These are phyloP conservation scores for Choiromyces venosus DNA, from an alignment of 495 filamentous ascomycete species.

Conservation along the genomic window DNA sequence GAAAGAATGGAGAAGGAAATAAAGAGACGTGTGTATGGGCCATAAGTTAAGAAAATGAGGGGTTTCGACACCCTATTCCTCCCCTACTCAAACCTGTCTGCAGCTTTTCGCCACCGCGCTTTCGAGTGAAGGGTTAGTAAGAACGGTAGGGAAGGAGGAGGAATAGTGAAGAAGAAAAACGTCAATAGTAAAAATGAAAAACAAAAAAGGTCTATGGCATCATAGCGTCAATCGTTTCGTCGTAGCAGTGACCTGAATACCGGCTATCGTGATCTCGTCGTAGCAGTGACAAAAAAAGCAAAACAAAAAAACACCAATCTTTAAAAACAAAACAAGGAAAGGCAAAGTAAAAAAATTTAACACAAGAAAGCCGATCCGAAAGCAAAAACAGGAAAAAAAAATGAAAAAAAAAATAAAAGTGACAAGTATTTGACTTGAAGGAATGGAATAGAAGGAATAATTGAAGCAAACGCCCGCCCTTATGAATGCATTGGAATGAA, in stretches of 20 bases:
- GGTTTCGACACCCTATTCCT: not conserved
- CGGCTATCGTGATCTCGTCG: slow-evolving; percentile 13
- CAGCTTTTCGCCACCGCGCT: not conserved
- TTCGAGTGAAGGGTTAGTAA: not conserved
- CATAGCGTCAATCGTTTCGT: slow-evolving; percentile 25
- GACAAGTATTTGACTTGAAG: not conserved
- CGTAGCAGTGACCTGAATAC: slow-evolving; percentile 15
- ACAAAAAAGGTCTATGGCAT: slow-evolving; percentile 4
- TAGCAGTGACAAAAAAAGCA: slow-evolving; percentile 14
- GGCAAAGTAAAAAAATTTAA: not conserved
- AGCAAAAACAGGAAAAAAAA: not conserved
- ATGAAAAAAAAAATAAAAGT: not conserved
- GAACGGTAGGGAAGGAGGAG: not conserved
- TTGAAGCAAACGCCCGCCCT: slow-evolving; percentile 22
- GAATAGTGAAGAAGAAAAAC: not conserved
- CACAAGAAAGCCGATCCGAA: not conserved
- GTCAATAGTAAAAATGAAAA: not conserved
- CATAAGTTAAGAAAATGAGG: not conserved
- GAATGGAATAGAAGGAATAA: not conserved
- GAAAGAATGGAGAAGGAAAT: not conserved
- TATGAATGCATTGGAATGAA: slow-evolving; percentile 33
- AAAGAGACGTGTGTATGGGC: not conserved
- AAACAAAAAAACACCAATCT: slow-evolving; percentile 23
- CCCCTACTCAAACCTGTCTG: not conserved
- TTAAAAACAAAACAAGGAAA: slow-evolving; percentile 10